Evolutionary conservation across 306 rosid species (phyloP).

Genomic region (Clitoria ternatea): DNA sequence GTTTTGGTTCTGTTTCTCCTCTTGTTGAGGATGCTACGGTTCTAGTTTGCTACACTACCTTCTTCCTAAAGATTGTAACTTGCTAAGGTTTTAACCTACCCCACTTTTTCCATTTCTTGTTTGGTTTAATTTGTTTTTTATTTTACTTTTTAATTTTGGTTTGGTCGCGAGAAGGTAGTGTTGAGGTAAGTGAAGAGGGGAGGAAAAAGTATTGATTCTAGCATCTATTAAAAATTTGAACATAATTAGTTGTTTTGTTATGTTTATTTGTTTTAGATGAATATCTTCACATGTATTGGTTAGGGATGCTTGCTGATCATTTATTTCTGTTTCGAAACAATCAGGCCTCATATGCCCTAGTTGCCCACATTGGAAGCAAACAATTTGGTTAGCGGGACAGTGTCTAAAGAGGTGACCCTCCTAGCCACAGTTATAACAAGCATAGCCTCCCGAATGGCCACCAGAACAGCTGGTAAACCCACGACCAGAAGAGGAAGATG

Average conservation of each 20-base stretch:
- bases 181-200: not conserved
- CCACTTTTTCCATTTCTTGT: not conserved
- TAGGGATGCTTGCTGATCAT: constrained; percentile 40
- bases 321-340: constrained; percentile 48
- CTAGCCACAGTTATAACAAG: too few relatives aligned
- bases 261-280: constrained; percentile 18
- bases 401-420: too few relatives aligned
- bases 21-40: constrained; percentile 6
- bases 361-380: too few relatives aligned
- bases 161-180: constrained; percentile 8
- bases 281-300: not conserved
- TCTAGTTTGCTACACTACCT: constrained; percentile 62
- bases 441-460: too few relatives aligned
- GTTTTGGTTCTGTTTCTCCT: not conserved
- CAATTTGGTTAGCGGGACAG: too few relatives aligned
- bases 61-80: constrained; percentile 75
- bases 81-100: constrained; percentile 59
- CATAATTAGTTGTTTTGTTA: not conserved
- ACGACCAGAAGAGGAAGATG: too few relatives aligned
- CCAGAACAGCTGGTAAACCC: too few relatives aligned
- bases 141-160: not conserved
- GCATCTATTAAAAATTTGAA: not conserved
- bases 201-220: not conserved
- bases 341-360: too few relatives aligned
- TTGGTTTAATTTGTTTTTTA: not conserved